Percentiles rank a stretch among this genome's conserved stretches.
Evolutionary conservation across 225 moss, liverwort and hornwort genomes (phyloP).

Genomic region (Asterella californica): DNA sequence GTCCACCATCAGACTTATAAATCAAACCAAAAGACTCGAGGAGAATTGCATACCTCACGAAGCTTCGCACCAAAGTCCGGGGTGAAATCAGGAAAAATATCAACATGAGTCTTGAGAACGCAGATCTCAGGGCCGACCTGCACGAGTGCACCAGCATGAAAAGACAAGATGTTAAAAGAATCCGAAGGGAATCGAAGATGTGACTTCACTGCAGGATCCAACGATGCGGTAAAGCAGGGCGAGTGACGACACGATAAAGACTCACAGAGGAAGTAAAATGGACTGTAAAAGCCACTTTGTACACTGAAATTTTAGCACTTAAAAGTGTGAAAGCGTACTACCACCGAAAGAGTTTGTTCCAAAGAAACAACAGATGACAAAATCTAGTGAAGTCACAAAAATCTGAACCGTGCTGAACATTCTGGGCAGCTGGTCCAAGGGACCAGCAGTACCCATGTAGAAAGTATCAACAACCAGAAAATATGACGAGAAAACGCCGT

Average conservation of each 20-base stretch:
- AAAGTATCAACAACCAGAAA: neutral
- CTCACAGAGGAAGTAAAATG: too few relatives aligned
- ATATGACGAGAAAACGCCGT: neutral
- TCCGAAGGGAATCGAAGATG: neutral
- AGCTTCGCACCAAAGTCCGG: constrained; percentile 75
- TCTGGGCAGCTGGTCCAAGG: neutral
- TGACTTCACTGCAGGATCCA: too few relatives aligned
- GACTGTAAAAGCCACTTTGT: too few relatives aligned
- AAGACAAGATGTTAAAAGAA: neutral
- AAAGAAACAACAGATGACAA: too few relatives aligned
- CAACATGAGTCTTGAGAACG: constrained; percentile 86
- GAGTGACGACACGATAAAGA: too few relatives aligned
- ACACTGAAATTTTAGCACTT: too few relatives aligned
- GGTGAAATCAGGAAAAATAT: constrained; percentile 89
- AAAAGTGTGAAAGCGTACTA: too few relatives aligned
- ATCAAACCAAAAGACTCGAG: too few relatives aligned
- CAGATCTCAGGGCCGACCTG: constrained; percentile 90
- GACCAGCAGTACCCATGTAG: too few relatives aligned
- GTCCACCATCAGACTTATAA: neutral
- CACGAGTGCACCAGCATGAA: neutral
- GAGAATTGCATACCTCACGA: constrained; percentile 51
- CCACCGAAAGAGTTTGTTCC: too few relatives aligned
- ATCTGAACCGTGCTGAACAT: neutral
- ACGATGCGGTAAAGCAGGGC: too few relatives aligned
- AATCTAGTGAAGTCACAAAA: neutral